A percentile compares a stretch with the other conserved stretches of the same genome.
Conservation (phyloP, 2,329 filamentous ascomycete species). For the Waltergamsia citrina region DNA sequence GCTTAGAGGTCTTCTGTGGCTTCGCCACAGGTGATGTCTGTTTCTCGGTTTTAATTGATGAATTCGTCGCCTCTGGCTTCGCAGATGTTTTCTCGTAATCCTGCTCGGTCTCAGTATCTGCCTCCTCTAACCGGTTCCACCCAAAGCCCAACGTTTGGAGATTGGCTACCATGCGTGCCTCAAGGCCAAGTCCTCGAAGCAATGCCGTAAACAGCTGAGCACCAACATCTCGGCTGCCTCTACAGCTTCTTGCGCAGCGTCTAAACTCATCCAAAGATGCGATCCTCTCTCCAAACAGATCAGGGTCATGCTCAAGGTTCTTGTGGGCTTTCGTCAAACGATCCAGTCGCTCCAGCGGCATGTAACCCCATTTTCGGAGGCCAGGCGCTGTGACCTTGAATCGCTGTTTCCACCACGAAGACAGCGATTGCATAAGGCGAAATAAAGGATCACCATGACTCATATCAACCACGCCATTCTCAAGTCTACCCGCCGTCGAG, state of each 20-base stretch:
- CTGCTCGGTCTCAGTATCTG: slow-evolving; percentile 32
- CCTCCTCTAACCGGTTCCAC: slow-evolving; percentile 81
- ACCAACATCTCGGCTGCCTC: slow-evolving; percentile 79
- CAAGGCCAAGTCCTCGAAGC: slow-evolving; percentile 68
- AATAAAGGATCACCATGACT: slow-evolving; percentile 77
- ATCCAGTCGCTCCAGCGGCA: slow-evolving; percentile 64
- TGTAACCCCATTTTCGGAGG: slow-evolving; percentile 83
- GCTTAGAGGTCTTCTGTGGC: slow-evolving; percentile 7
- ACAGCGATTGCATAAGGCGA: slow-evolving; percentile 64
- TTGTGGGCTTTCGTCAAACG: slow-evolving; percentile 64
- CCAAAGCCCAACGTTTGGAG: slow-evolving; percentile 84
- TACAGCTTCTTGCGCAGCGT: slow-evolving; percentile 54
- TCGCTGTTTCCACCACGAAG: slow-evolving; percentile 78
- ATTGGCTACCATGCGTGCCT: slow-evolving; percentile 74
- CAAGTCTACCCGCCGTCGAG: slow-evolving; percentile 55
- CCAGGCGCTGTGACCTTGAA: slow-evolving; percentile 72
- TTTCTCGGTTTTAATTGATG: slow-evolving; percentile 6
- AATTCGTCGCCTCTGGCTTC: neutral
- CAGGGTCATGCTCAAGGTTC: slow-evolving; percentile 49
- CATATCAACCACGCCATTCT: slow-evolving; percentile 64
- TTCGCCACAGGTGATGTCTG: slow-evolving; percentile 5
- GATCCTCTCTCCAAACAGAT: slow-evolving; percentile 69
- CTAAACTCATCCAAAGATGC: slow-evolving; percentile 58
- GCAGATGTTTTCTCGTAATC: neutral
- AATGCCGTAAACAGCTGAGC: slow-evolving; percentile 85